Percentiles rank a stretch among this genome's conserved stretches.
Conservation (phyloP, 2,329 filamentous ascomycete genomes). For the Ophiocordyceps camponoti-saundersi region DNA sequence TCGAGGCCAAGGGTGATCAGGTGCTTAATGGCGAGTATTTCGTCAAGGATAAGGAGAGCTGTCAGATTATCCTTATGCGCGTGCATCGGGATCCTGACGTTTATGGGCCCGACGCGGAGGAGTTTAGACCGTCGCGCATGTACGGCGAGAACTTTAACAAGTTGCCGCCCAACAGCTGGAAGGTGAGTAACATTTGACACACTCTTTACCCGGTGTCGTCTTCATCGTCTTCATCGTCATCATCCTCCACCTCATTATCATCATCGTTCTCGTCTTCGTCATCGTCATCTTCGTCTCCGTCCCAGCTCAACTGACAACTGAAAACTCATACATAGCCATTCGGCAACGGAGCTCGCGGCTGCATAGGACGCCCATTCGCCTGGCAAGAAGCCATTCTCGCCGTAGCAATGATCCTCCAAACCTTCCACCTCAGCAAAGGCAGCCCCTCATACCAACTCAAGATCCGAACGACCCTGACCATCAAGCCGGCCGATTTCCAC, state of each 20-base stretch:
- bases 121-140: constrained; percentile 59
- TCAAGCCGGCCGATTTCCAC: constrained; percentile 46
- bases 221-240: too few relatives aligned
- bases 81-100: constrained; percentile 46
- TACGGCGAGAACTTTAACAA: constrained; percentile 49
- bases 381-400: constrained; percentile 55
- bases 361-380: constrained; percentile 57
- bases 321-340: too few relatives aligned
- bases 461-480: constrained; percentile 38
- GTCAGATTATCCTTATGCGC: constrained; percentile 11
- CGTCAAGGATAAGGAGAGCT: background rate
- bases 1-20: constrained; percentile 21
- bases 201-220: too few relatives aligned
- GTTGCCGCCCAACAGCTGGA: constrained; percentile 46
- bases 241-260: too few relatives aligned
- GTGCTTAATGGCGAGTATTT: background rate
- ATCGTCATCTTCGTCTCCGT: background rate
- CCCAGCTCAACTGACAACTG: too few relatives aligned
- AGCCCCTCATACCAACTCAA: constrained; percentile 42
- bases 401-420: constrained; percentile 48
- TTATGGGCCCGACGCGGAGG: constrained; percentile 45
- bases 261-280: too few relatives aligned
- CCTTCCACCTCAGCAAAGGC: constrained; percentile 48
- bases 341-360: constrained; percentile 52
- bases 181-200: background rate